These are phyloP conservation scores for Osmozyma mogii DNA, from an alignment of 805 yeast genomes.

Conservation along the genomic window DNA sequence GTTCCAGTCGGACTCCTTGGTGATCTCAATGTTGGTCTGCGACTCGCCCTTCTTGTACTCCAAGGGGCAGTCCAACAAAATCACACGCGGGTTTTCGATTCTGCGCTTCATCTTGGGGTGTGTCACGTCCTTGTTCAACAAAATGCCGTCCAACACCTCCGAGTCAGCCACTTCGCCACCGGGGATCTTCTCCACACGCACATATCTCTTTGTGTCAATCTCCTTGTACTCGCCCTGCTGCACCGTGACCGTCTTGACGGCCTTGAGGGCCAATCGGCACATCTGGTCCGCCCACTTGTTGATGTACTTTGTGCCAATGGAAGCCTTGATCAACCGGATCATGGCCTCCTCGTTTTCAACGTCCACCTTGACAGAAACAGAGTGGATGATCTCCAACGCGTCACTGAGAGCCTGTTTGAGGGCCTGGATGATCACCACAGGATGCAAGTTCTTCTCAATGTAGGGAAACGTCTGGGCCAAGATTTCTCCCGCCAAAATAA, in stretches of 20 bases:
- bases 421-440: slow-evolving; percentile 92
- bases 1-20: slow-evolving; percentile 94
- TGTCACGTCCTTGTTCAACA: slow-evolving; percentile 94
- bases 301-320: slow-evolving; percentile 94
- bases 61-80: slow-evolving; percentile 89
- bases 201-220: slow-evolving; percentile 89
- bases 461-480: slow-evolving; percentile 92
- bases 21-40: slow-evolving; percentile 94
- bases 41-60: slow-evolving; percentile 99
- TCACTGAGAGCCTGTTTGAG: slow-evolving; percentile 84
- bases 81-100: slow-evolving; percentile 82
- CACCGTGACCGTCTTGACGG: slow-evolving; percentile 75
- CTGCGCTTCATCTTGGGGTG: slow-evolving; percentile 95
- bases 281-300: slow-evolving; percentile 84
- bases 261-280: slow-evolving; percentile 82
- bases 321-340: slow-evolving; percentile 77
- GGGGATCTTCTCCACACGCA: slow-evolving; percentile 90
- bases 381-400: slow-evolving; percentile 81
- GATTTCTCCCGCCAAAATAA: slow-evolving; percentile 94
- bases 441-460: slow-evolving; percentile 91
- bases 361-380: slow-evolving; percentile 79
- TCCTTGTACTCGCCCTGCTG: slow-evolving; percentile 61
- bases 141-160: slow-evolving; percentile 80
- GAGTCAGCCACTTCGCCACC: slow-evolving; percentile 96
- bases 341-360: slow-evolving; percentile 76